Base-by-base conservation (phyloP, 495 filamentous ascomycete species). In the Lepraria neglecta region DNA sequence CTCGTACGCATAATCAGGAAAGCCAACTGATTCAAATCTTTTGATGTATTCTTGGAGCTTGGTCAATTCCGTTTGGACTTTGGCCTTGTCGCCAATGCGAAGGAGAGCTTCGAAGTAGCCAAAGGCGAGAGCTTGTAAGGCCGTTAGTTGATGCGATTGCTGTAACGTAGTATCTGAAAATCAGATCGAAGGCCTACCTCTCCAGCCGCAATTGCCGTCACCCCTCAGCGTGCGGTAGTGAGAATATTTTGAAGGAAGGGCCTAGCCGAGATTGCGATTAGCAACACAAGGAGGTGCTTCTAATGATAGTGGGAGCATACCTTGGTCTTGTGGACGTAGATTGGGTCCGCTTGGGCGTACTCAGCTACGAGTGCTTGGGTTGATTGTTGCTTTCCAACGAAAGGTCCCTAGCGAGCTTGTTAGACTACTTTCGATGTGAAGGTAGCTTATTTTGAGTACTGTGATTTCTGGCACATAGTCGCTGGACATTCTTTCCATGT, bases 151-250 rank as follows among this genome's bases (percentile, higher is more conserved):
- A 54, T 47, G 19, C 17, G 28, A 52, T 44, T 11, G 58, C 24
- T 43, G 30, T 50, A 70, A 65, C 38, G 56, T 60, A 43, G 30
- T 15, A 42, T 47, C 17, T 31, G 30, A 17, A 50, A 59, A 57
- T 28, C 40, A 15, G 53, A 30, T 42, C 31, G 27, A 17, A 7
- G 42, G 40, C 71, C 56, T 82, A 96, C 92, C 94, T 86, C 94
- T 82, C 92, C 94, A 98, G 65, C 94, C 94, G 76, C 94, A 98
- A 69, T 95, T 92, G 43, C 94, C 94, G 75, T 98, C 94, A 24
- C 94, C 92, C 71, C 85, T 86, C 74, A 96, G 85, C 4, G 86
- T 87, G 46, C 94, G 89, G 67, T 89, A 94, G 67, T 91, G 85
- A 17, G 90, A 89, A 70, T 95, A 96, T 64, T 88, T 92, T 59